Evolutionary conservation across 2,329 filamentous ascomycete genomes (phyloP).

Genomic region (Talaromyces sp.): DNA sequence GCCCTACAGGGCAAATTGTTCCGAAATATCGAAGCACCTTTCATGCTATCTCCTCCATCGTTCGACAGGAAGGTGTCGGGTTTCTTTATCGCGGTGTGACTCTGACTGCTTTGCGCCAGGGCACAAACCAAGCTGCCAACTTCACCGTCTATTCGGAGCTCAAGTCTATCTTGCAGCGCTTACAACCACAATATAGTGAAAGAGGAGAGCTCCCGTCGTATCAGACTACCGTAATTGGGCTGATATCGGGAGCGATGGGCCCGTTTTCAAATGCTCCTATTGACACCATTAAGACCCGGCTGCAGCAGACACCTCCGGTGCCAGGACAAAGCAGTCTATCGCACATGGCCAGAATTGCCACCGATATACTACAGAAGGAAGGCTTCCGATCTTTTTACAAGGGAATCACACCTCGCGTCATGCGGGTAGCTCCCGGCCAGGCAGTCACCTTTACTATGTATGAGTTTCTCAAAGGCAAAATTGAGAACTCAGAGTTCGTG

Average conservation of each 20-base stretch:
- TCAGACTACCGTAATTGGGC: conserved; percentile 85
- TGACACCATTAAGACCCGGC: conserved; percentile 95
- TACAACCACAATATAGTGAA: conserved; percentile 58
- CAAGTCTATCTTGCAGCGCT: conserved; percentile 68
- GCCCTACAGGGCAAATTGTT: conserved; percentile 91
- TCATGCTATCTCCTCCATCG: conserved; percentile 76
- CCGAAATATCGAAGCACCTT: conserved; percentile 97
- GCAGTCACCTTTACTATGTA: conserved; percentile 73
- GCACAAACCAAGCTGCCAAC: conserved; percentile 96
- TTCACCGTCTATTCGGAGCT: conserved; percentile 97
- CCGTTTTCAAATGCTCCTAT: conserved; percentile 95
- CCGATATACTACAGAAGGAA: conserved; percentile 88
- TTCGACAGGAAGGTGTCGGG: conserved; percentile 82
- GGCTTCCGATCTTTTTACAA: conserved; percentile 95
- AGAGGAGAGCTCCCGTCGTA: conserved; percentile 69
- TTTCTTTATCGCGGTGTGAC: conserved; percentile 91
- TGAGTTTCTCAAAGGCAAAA: conserved; percentile 67
- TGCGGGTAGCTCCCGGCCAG: conserved; percentile 95
- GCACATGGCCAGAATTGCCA: conserved; percentile 72
- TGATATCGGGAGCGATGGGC: conserved; percentile 90
- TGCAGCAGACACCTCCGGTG: conserved; percentile 84
- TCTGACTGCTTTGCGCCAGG: conserved; percentile 87
- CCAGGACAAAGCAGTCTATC: conserved; percentile 73
- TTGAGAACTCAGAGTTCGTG: conserved; percentile 44
- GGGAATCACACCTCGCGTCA: conserved; percentile 93